Percentiles rank a stretch among this genome's conserved stretches.
phyloP scores from a whole-genome alignment of 2,329 filamentous ascomycete genomes.

The Tolypocladium tropicale region DNA sequence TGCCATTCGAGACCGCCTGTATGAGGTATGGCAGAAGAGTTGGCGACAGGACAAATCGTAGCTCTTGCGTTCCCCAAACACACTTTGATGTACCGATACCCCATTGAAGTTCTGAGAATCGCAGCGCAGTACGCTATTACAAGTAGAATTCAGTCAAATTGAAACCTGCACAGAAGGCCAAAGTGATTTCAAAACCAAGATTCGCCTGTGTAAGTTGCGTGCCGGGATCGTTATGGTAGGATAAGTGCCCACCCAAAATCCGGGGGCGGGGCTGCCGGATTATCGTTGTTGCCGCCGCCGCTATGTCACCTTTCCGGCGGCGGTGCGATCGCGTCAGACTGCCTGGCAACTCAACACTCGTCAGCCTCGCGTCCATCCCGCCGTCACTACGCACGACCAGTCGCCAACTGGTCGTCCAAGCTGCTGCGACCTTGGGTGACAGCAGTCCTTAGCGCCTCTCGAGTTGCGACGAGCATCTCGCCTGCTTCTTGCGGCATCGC shows the following conservation, averaged over 20 bases:
- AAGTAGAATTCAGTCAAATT: no score
- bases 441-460: not conserved
- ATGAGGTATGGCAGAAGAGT: constrained; percentile 10
- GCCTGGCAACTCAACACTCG: not conserved
- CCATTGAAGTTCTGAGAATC: no score
- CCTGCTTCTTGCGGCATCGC: not conserved
- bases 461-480: not conserved
- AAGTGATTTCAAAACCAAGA: no score
- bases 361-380: not conserved
- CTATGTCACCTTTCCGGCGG: not conserved
- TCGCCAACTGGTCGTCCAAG: not conserved
- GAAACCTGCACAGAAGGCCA: no score
- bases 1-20: constrained; percentile 18
- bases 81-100: no score
- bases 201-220: no score
- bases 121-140: no score
- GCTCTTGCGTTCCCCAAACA: not conserved
- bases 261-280: constrained; percentile 4
- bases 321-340: not conserved
- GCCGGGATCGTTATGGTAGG: not conserved
- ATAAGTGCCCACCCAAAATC: not conserved
- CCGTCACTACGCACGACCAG: not conserved
- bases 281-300: constrained; percentile 1
- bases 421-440: not conserved
- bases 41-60: not conserved